Evolutionary conservation across 768 basidiomycete species (phyloP), one percentile per base, ranked within the genome.

Genomic region (Mycena galopus): DNA sequence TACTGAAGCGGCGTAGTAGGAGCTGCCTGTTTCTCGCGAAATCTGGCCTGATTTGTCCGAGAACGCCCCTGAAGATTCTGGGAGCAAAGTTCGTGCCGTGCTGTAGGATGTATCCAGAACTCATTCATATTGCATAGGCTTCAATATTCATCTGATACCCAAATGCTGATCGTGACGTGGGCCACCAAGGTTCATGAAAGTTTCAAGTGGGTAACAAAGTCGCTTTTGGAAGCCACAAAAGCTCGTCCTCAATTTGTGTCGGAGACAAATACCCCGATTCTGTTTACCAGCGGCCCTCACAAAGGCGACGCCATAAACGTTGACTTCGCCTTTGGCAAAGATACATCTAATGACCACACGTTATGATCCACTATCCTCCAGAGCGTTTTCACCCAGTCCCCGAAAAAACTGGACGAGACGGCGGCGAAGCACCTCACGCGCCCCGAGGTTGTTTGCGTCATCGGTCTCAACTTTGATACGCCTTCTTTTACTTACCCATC

Each of bases 261-360:
- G 42, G 65, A 67, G 7, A 59, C 65, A 16, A 59, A 59, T 47
- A 58, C 32, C n/a, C 19, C 12, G 21, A 58, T 67, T 47, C 65
- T 10, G 23, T n/a, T n/a, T n/a, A n/a, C n/a, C n/a, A n/a, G n/a
- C n/a, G n/a, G n/a, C n/a, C n/a, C n/a, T n/a, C 8, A 35, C 42
- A 4, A 4, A 4, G 6, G 37, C 17, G 25, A 35, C 19, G 19
- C 2, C 27, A 39, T 23, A 29, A 67, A 30, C 21, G 19, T 17
- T 12, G 65, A 58, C 37, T 67, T 67, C n/a, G 42, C 56, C 5
- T 57, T 65, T 57, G 53, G 65, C 4, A 65, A 44, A 44, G 14
- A 1, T 29, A 2, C 0, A 42, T 5, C 27, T n/a, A 23, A 50
- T 25, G 29, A n/a, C 14, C 3, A 0, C 5, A 9, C 23, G n/a